A percentile compares a stretch with the other conserved stretches of the same genome.
Evolutionary conservation across 2,329 filamentous ascomycete species (phyloP).

Genomic region (Beauveria pseudobassiana): DNA sequence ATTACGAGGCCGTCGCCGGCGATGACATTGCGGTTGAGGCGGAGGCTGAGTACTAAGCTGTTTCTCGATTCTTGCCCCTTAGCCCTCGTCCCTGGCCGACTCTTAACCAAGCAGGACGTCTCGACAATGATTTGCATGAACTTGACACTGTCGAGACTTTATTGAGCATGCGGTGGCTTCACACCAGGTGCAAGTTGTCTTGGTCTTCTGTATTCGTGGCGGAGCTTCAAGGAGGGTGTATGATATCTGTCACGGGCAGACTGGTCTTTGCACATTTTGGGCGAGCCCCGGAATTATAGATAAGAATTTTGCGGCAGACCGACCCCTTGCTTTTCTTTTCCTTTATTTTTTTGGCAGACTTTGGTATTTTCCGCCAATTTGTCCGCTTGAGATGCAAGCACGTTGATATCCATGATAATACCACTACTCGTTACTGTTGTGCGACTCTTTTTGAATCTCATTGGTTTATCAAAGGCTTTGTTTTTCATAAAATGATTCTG

Average conservation of each 20-base stretch:
- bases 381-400: constrained; percentile 19
- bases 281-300: constrained; percentile 1
- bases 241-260: background rate
- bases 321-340: constrained; percentile 14
- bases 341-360: background rate
- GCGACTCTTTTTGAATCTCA: background rate
- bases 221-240: background rate
- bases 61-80: background rate
- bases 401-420: constrained; percentile 26
- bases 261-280: constrained; percentile 7
- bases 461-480: background rate
- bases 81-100: background rate
- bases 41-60: constrained; percentile 67
- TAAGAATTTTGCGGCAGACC: constrained; percentile 11
- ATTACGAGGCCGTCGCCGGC: constrained; percentile 77
- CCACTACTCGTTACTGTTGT: background rate
- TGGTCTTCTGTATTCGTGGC: background rate
- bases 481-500: background rate
- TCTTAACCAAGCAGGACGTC: background rate
- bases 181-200: background rate
- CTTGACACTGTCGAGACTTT: background rate
- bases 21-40: constrained; percentile 62
- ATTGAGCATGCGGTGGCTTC: background rate
- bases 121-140: background rate
- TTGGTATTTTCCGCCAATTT: background rate